phyloP scores from a whole-genome alignment of 2,329 filamentous ascomycete genomes.

The Pseudopyricularia javanii region DNA sequence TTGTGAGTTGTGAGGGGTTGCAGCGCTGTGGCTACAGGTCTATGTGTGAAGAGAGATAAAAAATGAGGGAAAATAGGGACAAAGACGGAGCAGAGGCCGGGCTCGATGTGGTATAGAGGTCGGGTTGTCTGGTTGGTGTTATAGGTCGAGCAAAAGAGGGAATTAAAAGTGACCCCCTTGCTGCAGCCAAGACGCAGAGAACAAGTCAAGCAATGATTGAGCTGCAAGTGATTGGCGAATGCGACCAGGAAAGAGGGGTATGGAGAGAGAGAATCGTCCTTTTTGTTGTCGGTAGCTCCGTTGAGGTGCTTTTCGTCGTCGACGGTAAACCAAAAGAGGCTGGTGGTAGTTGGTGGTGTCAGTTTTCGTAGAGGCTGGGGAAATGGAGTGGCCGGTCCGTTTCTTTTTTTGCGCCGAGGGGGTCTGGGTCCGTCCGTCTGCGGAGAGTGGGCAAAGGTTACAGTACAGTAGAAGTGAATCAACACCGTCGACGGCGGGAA shows the following conservation, averaged over 20 bases:
- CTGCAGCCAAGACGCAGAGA: background rate
- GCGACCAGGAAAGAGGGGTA: background rate
- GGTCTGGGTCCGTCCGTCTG: background rate
- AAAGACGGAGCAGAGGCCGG: too few relatives aligned
- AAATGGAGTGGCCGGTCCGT: background rate
- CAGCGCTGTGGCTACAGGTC: background rate
- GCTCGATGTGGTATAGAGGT: too few relatives aligned
- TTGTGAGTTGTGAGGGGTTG: background rate
- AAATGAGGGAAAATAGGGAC: too few relatives aligned
- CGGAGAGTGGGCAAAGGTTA: too few relatives aligned
- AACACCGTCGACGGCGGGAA: too few relatives aligned
- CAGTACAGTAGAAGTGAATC: too few relatives aligned
- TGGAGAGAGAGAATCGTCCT: background rate
- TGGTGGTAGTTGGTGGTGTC: background rate
- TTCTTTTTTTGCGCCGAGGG: background rate
- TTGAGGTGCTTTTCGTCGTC: background rate
- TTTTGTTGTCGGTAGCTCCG: background rate
- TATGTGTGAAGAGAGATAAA: background rate
- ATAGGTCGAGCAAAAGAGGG: background rate
- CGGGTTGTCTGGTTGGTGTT: background rate
- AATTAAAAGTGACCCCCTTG: background rate
- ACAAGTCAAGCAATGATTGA: background rate
- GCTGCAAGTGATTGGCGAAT: background rate
- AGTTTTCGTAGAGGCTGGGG: too few relatives aligned
- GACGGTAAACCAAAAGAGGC: background rate